Base-by-base conservation (phyloP, 306 rosid genomes). In the Fragaria nilgerrensis region DNA sequence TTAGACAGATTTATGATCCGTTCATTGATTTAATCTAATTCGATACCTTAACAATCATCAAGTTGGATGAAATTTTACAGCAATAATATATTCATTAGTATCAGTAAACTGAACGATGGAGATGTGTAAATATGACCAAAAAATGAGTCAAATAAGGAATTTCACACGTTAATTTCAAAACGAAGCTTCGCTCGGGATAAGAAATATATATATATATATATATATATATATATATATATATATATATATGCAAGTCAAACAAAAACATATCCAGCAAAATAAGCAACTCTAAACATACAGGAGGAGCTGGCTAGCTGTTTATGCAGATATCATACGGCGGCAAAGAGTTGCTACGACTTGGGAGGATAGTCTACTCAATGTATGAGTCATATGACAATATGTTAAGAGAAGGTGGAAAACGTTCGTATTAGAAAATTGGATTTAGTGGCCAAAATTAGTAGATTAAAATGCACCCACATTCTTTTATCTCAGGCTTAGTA, bases 371-470 rank as follows among this genome's bases (percentile, higher is more conserved):
- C 29, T 19, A 34, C 47, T 52, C 39, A 20, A 52, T 52, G 13
- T 20, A 29, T 52, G 75, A 72, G 56, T 72, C 64, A 52, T 52
- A 11, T 34, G 49, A 52, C 5, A 5, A 15, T 34, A 20, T 23
- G 53, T 20, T 52, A 72, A 72, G 65, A 52, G 20, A 36, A 55
- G 67, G 67, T 73, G 77, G 67, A 39, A 55, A 61, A 37, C 67
- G 12, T 55, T 73, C 5, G 8, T 14, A 23, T 22, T 55, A 17
- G 56, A 73, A 72, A 55, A n/a, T 1, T 55, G 17, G 67, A 55
- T 73, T 55, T 22, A 13, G 52, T 37, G 27, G 50, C 14, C 23
- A 69, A 73, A 37, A 7, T 47, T 73, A 14, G 25, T 36, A 53
- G 59, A 55, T 12, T 73, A 20, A n/a, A 11, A 36, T 53, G 27